Evolutionary conservation across 2,329 filamentous ascomycete genomes (phyloP), one percentile per base, ranked within the genome.

Genomic region (Pochonia chlamydosporia): DNA sequence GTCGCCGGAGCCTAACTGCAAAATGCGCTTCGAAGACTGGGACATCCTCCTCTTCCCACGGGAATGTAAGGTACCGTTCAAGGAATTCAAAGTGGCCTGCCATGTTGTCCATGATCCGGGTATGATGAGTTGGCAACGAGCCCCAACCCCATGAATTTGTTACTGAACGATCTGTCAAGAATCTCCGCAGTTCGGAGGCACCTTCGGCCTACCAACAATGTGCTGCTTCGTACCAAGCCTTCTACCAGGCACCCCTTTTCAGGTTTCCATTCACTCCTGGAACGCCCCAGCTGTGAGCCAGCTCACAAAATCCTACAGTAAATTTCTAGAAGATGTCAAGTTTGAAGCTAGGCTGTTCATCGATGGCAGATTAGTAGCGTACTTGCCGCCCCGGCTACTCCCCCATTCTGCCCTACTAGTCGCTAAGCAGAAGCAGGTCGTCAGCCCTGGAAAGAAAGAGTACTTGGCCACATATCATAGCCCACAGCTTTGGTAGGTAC

Each of bases 21-120:
- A 57, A 52, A 95, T 95, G 89, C 83, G 89, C 49, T 95, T 86
- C 73, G 79, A 89, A 56, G 82, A 89, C 59, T 95, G 89, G 89
- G 89, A 95, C 59, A 78, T 93, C 47, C 79, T 95, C 37, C 73
- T 95, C 51, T 95, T 95, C 62, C 84, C 87, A 0, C 66, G 65
- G 51, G 75, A 78, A 51, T 82, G 75, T 56, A 83, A 81, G 56
- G 63, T 85, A 11, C 89, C 89, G 1, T 66, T 91, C 47, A 87
- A 88, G 64, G 89, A 95, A 66, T 95, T 93, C 74, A 84, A 82
- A 60, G 88, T 87, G 7, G 75, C 80, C 51, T 95, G 87, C 63
- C 85, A 86, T 62, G 81, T 85, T 26, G 76, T 83, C n/a, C 69
- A 73, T 5, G 75, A 79, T 58, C 48, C 62, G 42, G 72, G 73